Conservation (phyloP, 169 alveolate genomes). For the Cryptosporidium viatorum region DNA sequence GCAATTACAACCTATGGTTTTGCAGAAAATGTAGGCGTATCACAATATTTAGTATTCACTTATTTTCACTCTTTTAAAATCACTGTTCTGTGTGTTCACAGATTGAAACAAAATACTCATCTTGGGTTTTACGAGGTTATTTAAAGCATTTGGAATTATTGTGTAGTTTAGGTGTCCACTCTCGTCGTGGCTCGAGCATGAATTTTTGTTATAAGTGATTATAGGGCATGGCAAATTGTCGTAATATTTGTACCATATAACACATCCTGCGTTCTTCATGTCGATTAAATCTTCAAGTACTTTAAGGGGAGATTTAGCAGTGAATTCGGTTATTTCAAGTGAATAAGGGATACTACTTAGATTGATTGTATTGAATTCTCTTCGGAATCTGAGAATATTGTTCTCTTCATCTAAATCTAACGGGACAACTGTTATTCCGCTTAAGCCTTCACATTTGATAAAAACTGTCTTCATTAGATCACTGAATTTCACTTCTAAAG, state of each 20-base stretch:
- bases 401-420: not conserved
- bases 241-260: not conserved
- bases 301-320: not conserved
- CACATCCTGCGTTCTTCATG: not conserved
- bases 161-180: not conserved
- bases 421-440: not conserved
- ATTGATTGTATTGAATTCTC: not conserved
- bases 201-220: not conserved
- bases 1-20: not conserved
- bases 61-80: not conserved
- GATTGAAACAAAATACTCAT: not conserved
- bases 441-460: slow-evolving; percentile 22
- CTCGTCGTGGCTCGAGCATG: not conserved
- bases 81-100: not conserved
- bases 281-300: not conserved
- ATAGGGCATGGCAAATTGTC: not conserved
- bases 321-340: not conserved
- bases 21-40: not conserved
- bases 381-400: not conserved
- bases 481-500: slow-evolving; percentile 37
- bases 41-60: not conserved
- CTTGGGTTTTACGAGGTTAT: not conserved
- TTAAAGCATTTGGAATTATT: not conserved
- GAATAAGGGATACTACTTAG: slow-evolving; percentile 6
- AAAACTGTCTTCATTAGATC: not conserved